Evolutionary conservation across 805 yeast genomes (phyloP), one percentile per base, ranked within the genome.

Genomic region (Lipomyces lipofer): DNA sequence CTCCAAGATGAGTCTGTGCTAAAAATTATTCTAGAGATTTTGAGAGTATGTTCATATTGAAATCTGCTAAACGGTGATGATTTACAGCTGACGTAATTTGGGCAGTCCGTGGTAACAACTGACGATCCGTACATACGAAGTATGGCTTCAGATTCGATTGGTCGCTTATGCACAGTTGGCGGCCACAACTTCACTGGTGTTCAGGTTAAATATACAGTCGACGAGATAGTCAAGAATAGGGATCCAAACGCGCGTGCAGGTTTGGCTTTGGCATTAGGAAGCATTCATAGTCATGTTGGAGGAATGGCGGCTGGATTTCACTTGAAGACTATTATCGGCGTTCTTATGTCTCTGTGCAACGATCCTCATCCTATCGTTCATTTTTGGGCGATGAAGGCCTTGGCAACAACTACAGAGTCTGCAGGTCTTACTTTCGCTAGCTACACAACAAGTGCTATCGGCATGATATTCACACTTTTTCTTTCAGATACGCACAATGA

Each of bases 361-460:
- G 98, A 92, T 68, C 91, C 96, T 0, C 92, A 91, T 66, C 96
- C 97, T 0, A 72, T 81, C 1, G 90, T 94, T 15, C 91, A 88
- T 66, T 77, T 80, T 51, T 85, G 90, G 77, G 76, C 92, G 0
- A 67, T 90, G 62, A 78, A 78, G 44, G 79, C 94, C 0, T 66
- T 86, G 40, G 69, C 79, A 2, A 70, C 78, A 0, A 67, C 86
- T 10, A 72, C 90, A 28, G 82, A 80, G 35, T 80, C 78, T 30
- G 82, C 84, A 47, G 72, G 77, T 7, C 63, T 79, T 8, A 75
- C 80, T 22, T 79, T 77, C 51, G 63, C 73, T 1, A 58, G 66
- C 4, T 70, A 76, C 12, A 75, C 84, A 0, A 67, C 78, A 1
- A 73, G 73, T 15, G 64, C 84, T 0, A 54, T 86, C 3, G 56